Evolutionary conservation across 2,329 filamentous ascomycete species (phyloP).

Genomic region (Fusarium citri): DNA sequence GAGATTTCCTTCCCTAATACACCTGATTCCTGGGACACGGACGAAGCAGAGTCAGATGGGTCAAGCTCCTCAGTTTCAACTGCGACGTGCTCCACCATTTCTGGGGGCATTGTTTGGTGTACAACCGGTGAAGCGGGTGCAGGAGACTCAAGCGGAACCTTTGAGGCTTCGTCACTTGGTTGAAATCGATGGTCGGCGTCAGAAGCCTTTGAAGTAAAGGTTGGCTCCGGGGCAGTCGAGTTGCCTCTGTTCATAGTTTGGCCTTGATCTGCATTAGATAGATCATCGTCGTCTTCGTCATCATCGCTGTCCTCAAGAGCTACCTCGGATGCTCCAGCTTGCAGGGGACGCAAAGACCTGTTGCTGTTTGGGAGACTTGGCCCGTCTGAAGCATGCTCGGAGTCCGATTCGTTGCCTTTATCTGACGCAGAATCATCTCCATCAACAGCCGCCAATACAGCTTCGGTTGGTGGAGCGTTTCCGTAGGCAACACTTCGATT

Average conservation of each 20-base stretch:
- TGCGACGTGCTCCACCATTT: not conserved
- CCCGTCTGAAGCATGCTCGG: conserved; percentile 14
- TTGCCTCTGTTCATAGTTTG: not conserved
- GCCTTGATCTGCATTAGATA: not conserved
- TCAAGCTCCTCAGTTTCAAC: not conserved
- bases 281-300: not conserved
- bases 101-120: not conserved
- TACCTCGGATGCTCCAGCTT: not conserved
- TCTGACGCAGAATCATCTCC: conserved; percentile 10
- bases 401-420: not conserved
- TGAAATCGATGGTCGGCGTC: not conserved
- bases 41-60: conserved; percentile 7
- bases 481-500: not conserved
- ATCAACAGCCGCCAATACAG: not conserved
- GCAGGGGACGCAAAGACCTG: not conserved
- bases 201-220: not conserved
- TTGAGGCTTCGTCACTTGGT: conserved; percentile 2
- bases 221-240: not conserved
- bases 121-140: not conserved
- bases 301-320: not conserved
- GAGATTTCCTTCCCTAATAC: not conserved
- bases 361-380: not conserved
- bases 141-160: not conserved
- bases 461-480: not conserved
- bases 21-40: conserved; percentile 2